These are phyloP conservation scores for Paracoccidioides brasiliensis DNA, from an alignment of 2,329 filamentous ascomycete genomes.

Conservation along the genomic window DNA sequence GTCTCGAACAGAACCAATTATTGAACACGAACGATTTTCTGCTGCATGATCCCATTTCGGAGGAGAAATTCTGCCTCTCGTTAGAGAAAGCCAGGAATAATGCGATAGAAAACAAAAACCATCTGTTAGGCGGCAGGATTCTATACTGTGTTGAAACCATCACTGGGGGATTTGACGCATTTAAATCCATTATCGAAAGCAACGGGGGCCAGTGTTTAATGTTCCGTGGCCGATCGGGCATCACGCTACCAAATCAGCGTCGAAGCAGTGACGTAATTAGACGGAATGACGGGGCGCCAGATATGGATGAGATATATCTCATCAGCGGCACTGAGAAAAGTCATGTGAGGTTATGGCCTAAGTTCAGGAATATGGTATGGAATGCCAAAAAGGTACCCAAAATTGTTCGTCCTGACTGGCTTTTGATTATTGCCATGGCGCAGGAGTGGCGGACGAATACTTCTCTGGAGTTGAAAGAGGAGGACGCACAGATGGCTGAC, in stretches of 20 bases:
- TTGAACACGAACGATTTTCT: constrained; percentile 52
- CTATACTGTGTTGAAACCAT: constrained; percentile 78
- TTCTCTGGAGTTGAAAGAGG: constrained; percentile 40
- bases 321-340: constrained; percentile 54
- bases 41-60: constrained; percentile 58
- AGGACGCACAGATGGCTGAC: constrained; percentile 15
- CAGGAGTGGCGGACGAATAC: constrained; percentile 62
- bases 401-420: constrained; percentile 77
- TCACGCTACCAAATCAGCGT: constrained; percentile 51
- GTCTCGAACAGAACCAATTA: constrained; percentile 54
- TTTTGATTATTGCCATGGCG: constrained; percentile 77
- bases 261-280: constrained; percentile 22
- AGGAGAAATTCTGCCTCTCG: constrained; percentile 56
- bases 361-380: constrained; percentile 66
- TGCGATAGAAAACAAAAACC: constrained; percentile 63
- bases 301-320: constrained; percentile 63
- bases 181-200: constrained; percentile 69
- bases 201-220: constrained; percentile 76
- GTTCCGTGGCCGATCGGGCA: constrained; percentile 60
- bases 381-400: constrained; percentile 67
- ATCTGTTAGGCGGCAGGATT: constrained; percentile 59
- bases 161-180: constrained; percentile 69
- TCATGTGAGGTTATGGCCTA: constrained; percentile 64
- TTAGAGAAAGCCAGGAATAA: constrained; percentile 55
- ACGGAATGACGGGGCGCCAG: constrained; percentile 40